A percentile compares a stretch with the other conserved stretches of the same genome.
Evolutionary conservation across 2,329 filamentous ascomycete species (phyloP).

Genomic region (Sphaerulina vaccinii): DNA sequence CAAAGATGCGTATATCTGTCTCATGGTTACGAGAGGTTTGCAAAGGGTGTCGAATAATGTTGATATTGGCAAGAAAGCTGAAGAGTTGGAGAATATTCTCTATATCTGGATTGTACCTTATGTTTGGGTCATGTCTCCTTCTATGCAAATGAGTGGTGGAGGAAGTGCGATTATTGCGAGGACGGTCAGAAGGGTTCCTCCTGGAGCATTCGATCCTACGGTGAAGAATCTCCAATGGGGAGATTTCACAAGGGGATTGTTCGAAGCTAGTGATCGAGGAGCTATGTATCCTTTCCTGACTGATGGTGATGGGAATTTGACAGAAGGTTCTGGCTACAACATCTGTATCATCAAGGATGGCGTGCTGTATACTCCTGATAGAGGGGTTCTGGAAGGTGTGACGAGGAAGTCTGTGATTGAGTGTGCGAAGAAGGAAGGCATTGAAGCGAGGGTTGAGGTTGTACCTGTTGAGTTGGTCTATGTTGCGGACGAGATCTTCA

Average conservation of each 20-base stretch:
- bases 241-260: slow-evolving; percentile 45
- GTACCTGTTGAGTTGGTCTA: slow-evolving; percentile 47
- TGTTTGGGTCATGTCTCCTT: slow-evolving; percentile 52
- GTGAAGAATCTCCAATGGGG: slow-evolving; percentile 55
- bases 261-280: slow-evolving; percentile 50
- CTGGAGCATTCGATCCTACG: slow-evolving; percentile 51
- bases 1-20: slow-evolving; percentile 51
- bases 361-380: slow-evolving; percentile 47
- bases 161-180: slow-evolving; percentile 48
- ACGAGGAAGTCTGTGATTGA: slow-evolving; percentile 53
- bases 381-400: slow-evolving; percentile 51
- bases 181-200: slow-evolving; percentile 48
- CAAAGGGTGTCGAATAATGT: slow-evolving; percentile 34
- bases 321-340: slow-evolving; percentile 54
- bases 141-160: slow-evolving; percentile 41
- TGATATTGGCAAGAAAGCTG: slow-evolving; percentile 30
- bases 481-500: slow-evolving; percentile 51
- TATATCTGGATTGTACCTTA: slow-evolving; percentile 53
- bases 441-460: slow-evolving; percentile 42
- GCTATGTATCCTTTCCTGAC: slow-evolving; percentile 52
- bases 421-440: slow-evolving; percentile 37
- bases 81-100: slow-evolving; percentile 43
- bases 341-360: slow-evolving; percentile 49
- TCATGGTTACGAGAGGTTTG: slow-evolving; percentile 53
- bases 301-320: slow-evolving; percentile 51